Conservation (phyloP, 2,329 filamentous ascomycete species). For the Trichoderma cornu-damae region DNA sequence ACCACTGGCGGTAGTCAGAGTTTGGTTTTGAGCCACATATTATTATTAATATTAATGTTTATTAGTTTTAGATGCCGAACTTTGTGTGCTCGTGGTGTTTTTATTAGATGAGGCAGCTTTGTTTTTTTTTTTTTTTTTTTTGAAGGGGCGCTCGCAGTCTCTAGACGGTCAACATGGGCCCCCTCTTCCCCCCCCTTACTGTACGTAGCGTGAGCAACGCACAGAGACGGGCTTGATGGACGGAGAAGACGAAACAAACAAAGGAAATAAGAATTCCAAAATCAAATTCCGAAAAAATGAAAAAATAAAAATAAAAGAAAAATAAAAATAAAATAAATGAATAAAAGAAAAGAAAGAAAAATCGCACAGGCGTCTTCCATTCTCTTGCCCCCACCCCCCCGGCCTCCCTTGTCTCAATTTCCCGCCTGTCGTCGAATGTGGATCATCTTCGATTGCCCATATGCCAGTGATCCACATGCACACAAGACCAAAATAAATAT, state of each 20-base stretch:
- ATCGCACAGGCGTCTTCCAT: background rate
- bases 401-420: constrained; percentile 14
- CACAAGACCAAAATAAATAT: constrained; percentile 10
- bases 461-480: constrained; percentile 13
- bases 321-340: too few species aligned
- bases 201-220: too few species aligned
- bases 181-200: too few species aligned
- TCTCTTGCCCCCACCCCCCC: background rate
- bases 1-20: background rate
- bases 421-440: constrained; percentile 15
- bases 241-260: background rate
- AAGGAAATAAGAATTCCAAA: too few species aligned
- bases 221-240: too few species aligned
- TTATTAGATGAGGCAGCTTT: background rate
- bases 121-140: too few species aligned
- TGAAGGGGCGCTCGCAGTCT: too few species aligned
- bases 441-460: constrained; percentile 12
- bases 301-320: too few species aligned
- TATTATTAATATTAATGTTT: constrained; percentile 6
- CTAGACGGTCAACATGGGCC: too few species aligned
- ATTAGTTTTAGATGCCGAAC: background rate
- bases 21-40: too few species aligned
- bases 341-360: background rate
- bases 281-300: too few species aligned
- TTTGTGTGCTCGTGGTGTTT: background rate